A percentile compares a stretch with the other conserved stretches of the same genome.
Conservation (phyloP, 192 early-diverging fungal species). For the Phlyctochytrium bullatum region DNA sequence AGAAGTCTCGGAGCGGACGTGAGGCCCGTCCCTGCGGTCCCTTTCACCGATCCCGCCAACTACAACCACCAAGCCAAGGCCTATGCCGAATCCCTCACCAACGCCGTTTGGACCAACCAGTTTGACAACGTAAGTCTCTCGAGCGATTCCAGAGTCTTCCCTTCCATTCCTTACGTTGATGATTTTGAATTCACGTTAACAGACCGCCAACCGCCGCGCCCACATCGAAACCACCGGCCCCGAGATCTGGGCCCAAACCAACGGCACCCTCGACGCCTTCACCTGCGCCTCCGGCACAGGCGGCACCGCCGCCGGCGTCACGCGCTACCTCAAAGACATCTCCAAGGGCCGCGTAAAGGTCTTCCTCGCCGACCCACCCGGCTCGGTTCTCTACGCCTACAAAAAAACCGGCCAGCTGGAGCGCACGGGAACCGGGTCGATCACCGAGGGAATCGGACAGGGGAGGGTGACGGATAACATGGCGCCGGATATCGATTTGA, state of each 20-base stretch:
- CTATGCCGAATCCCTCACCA: conserved; percentile 71
- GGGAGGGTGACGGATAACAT: conserved; percentile 92
- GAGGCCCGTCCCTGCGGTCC: conserved; percentile 87
- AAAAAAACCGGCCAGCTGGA: conserved; percentile 67
- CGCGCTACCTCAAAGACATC: conserved; percentile 76
- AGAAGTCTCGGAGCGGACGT: conserved; percentile 93
- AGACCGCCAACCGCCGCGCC: conserved; percentile 80
- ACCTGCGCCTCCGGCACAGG: conserved; percentile 91
- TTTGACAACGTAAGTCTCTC: conserved; percentile 73
- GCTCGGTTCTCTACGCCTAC: conserved; percentile 85
- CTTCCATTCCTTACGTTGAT: background rate
- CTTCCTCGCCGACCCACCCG: conserved; percentile 90
- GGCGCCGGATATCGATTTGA: conserved; percentile 68
- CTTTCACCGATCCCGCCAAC: conserved; percentile 87
- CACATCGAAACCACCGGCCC: conserved; percentile 96
- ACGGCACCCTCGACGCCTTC: conserved; percentile 82
- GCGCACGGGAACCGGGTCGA: conserved; percentile 71
- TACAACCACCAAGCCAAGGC: conserved; percentile 92
- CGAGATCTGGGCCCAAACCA: conserved; percentile 85
- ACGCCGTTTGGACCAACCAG: conserved; percentile 96
- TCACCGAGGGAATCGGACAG: conserved; percentile 95
- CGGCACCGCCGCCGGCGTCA: conserved; percentile 85
- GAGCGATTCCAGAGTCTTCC: background rate
- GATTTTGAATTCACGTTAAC: background rate
- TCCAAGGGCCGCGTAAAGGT: conserved; percentile 68